These are phyloP conservation scores for Paraphoma chrysanthemicola DNA, from an alignment of 2,329 filamentous ascomycete genomes.

Conservation along the genomic window DNA sequence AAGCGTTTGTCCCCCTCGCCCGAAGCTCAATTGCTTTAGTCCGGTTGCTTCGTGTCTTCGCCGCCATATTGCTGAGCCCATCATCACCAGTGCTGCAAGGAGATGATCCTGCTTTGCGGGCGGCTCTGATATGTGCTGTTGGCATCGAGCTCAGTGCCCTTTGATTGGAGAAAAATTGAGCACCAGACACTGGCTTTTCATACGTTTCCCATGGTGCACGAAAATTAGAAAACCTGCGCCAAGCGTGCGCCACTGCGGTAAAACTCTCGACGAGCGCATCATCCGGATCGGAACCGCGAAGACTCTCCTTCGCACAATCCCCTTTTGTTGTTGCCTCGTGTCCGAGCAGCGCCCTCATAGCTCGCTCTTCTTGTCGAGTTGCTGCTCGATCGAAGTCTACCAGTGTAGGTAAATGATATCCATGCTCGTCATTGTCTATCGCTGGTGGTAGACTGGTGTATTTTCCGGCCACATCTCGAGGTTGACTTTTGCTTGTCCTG, in stretches of 20 bases:
- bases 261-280: slow-evolving; percentile 24
- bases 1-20: slow-evolving; percentile 24
- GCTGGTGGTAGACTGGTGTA: slow-evolving; percentile 6
- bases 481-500: neutral
- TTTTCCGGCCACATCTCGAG: slow-evolving; percentile 7
- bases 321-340: slow-evolving; percentile 22
- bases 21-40: slow-evolving; percentile 22
- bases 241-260: slow-evolving; percentile 51
- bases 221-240: slow-evolving; percentile 57
- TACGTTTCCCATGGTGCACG: slow-evolving; percentile 59
- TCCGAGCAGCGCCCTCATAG: slow-evolving; percentile 54
- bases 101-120: neutral
- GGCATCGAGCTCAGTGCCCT: slow-evolving; percentile 8
- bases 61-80: slow-evolving; percentile 1
- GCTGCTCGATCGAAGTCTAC: slow-evolving; percentile 57
- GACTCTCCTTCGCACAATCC: slow-evolving; percentile 30
- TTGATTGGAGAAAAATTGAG: slow-evolving; percentile 27
- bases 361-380: slow-evolving; percentile 54
- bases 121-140: neutral
- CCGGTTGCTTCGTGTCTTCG: slow-evolving; percentile 1
- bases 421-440: neutral
- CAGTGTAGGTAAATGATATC: slow-evolving; percentile 9
- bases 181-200: slow-evolving; percentile 16
- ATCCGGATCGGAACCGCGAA: slow-evolving; percentile 6
- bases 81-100: slow-evolving; percentile 4